A percentile compares a stretch with the other conserved stretches of the same genome.
phyloP scores from a whole-genome alignment of 257 asterid genomes.

The Parsonsia alboflavescens region DNA sequence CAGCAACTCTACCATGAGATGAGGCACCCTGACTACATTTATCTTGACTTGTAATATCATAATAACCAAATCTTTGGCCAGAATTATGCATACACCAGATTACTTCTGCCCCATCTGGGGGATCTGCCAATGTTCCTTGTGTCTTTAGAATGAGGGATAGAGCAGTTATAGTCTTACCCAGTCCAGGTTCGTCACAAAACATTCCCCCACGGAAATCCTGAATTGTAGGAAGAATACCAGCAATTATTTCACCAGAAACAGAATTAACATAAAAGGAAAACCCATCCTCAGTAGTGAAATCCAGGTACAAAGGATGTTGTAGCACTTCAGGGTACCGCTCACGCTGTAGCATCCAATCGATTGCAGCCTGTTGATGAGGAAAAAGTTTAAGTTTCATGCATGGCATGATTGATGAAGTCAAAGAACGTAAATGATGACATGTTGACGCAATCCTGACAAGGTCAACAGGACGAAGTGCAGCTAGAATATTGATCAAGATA shows the following conservation, averaged over 20 bases:
- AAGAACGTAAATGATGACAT: slow-evolving; percentile 64
- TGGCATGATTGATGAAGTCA: slow-evolving; percentile 87
- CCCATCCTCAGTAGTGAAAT: slow-evolving; percentile 66
- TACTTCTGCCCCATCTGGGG: slow-evolving; percentile 61
- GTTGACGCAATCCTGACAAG: slow-evolving; percentile 68
- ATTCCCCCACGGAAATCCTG: slow-evolving; percentile 88
- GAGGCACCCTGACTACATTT: slow-evolving; percentile 28
- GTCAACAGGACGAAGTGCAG: slow-evolving; percentile 54
- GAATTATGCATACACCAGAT: slow-evolving; percentile 76
- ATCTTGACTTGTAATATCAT: slow-evolving; percentile 53
- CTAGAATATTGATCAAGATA: slow-evolving; percentile 55
- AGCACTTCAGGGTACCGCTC: slow-evolving; percentile 56
- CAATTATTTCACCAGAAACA: slow-evolving; percentile 70
- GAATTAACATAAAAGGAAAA: slow-evolving; percentile 54
- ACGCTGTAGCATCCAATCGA: slow-evolving; percentile 93
- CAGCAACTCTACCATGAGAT: slow-evolving; percentile 30
- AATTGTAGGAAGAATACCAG: slow-evolving; percentile 47
- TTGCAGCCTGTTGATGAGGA: slow-evolving; percentile 95
- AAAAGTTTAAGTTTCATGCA: slow-evolving; percentile 89
- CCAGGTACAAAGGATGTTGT: slow-evolving; percentile 68
- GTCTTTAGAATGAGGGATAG: slow-evolving; percentile 82
- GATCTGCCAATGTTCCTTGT: slow-evolving; percentile 75
- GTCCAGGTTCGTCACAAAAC: slow-evolving; percentile 99
- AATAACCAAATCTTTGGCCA: slow-evolving; percentile 72
- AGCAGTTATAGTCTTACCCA: slow-evolving; percentile 95